These are phyloP conservation scores for Carex littledalei DNA, from an alignment of 176 grass and related monocot genomes.

Conservation along the genomic window DNA sequence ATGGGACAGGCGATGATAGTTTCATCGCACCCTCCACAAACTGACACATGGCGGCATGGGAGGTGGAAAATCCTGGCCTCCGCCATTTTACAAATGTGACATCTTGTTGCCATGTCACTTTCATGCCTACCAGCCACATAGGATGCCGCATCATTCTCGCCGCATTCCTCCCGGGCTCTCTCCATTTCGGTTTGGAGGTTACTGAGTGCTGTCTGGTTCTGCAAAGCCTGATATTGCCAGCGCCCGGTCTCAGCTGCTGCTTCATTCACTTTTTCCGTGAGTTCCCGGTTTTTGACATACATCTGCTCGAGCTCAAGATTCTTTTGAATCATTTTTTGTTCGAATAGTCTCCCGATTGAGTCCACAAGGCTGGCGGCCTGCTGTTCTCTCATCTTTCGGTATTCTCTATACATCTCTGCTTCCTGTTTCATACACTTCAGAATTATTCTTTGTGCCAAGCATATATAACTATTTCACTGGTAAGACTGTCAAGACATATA, in stretches of 20 bases:
- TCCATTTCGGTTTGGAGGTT: not conserved
- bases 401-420: not conserved
- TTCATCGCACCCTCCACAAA: not conserved
- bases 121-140: not conserved
- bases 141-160: not conserved
- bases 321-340: not conserved
- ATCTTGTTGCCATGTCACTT: not conserved
- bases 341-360: not conserved
- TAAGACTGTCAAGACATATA: not conserved
- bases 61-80: not conserved
- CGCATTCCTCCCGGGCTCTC: not conserved
- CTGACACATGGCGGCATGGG: constrained; percentile 2
- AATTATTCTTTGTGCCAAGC: not conserved
- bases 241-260: not conserved
- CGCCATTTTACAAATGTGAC: not conserved
- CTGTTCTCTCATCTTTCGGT: not conserved
- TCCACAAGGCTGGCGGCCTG: not conserved
- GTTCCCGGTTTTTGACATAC: not conserved
- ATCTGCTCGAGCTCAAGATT: not conserved
- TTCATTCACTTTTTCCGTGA: not conserved
- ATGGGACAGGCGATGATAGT: not conserved
- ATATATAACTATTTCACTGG: not conserved
- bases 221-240: not conserved
- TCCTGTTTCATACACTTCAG: not conserved
- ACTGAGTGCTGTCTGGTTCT: not conserved